Evolutionary conservation across 176 grass and related monocot genomes (phyloP), one percentile per base, ranked within the genome.

Genomic region (Microstegium vimineum): DNA sequence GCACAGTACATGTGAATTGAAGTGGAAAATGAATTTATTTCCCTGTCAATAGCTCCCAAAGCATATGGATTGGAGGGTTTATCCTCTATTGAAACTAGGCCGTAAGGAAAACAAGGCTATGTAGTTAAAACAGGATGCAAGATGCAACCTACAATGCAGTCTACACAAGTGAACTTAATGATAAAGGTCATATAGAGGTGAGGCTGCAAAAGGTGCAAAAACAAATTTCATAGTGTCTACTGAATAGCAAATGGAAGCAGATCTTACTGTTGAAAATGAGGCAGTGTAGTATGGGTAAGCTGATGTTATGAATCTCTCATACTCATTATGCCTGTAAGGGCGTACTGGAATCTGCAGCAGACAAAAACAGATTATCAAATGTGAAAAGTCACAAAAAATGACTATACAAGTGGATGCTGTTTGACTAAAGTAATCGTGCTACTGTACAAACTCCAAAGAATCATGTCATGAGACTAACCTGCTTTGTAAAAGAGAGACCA

Each of bases 241-340:
- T 64, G 17, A 62, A 65, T 43, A 66, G 25, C 62, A 57, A 66
- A 49, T 32, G 45, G 23, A 74, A 80, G 40, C 62, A 76, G 9
- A 67, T 93, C 95, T 91, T 90, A 98, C 95, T 18, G 91, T 89
- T 81, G 97, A 99, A 82, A 99, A 96, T 17, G 97, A 96, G 35
- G 93, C 93, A 10, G 86, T 66, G 87, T 99, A 99, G 83, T 99
- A 99, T 2, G 97, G 97, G 84, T 84, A 99, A 12, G 93, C 93
- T 11, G 97, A 89, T 35, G 90, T 89, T 83, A 99, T 99, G 89
- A 99, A 99, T 69, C 93, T 95, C 74, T 99, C 97, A 14, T 99
- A 96, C 74, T 99, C 97, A 45, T 96, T 94, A 76, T 99, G 97
- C 76, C 65, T 90, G 85, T 92, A 96, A 71, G 97, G 97, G 34